phyloP scores from a whole-genome alignment of 2,329 filamentous ascomycete genomes.

The Arthrocladium fulminans region DNA sequence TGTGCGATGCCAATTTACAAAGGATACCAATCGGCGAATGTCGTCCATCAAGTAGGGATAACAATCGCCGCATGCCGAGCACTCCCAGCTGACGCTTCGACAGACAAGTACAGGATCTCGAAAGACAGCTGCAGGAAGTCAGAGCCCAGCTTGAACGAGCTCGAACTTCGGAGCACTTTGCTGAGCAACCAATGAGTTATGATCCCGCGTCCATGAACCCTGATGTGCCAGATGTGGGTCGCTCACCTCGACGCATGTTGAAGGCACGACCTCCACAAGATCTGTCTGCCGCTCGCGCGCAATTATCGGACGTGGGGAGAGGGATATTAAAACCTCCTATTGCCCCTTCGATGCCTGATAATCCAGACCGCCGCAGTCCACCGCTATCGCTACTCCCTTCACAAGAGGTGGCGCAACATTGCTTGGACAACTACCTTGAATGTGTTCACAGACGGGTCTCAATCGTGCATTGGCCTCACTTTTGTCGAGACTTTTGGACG shows the following conservation, averaged over 20 bases:
- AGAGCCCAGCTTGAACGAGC: slow-evolving; percentile 72
- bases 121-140: slow-evolving; percentile 76
- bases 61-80: background rate
- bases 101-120: slow-evolving; percentile 86
- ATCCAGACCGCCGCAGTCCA: slow-evolving; percentile 1
- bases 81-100: slow-evolving; percentile 13
- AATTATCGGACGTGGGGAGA: slow-evolving; percentile 63
- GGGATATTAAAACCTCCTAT: slow-evolving; percentile 70
- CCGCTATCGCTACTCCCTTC: slow-evolving; percentile 58
- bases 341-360: slow-evolving; percentile 36
- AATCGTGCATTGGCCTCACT: slow-evolving; percentile 79
- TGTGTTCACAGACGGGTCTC: slow-evolving; percentile 74
- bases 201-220: slow-evolving; percentile 38
- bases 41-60: slow-evolving; percentile 81
- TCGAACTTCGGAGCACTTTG: slow-evolving; percentile 52
- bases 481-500: slow-evolving; percentile 65
- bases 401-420: slow-evolving; percentile 58
- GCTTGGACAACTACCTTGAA: slow-evolving; percentile 66
- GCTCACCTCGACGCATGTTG: slow-evolving; percentile 56
- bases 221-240: slow-evolving; percentile 56
- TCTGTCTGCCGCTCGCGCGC: slow-evolving; percentile 61
- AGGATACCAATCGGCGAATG: slow-evolving; percentile 97
- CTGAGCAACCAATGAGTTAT: slow-evolving; percentile 37
- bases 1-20: slow-evolving; percentile 97
- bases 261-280: slow-evolving; percentile 57